A percentile compares a stretch with the other conserved stretches of the same genome.
Conservation (phyloP, 805 yeast genomes). For the Saturnispora besseyi region DNA sequence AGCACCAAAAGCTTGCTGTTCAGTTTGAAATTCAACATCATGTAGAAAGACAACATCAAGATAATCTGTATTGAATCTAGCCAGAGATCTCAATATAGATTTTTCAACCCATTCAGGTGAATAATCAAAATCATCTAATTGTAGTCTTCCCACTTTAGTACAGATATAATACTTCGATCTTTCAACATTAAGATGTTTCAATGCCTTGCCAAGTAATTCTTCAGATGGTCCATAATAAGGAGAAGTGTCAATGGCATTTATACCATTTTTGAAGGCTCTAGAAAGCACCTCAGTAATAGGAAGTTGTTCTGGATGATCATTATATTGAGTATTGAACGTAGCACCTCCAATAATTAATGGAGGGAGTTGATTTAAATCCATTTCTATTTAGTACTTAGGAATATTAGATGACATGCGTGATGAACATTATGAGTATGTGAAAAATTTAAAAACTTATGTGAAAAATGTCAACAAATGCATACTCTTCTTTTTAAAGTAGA, state of each 20-base stretch:
- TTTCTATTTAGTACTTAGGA: background rate
- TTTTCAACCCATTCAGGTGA: conserved; percentile 47
- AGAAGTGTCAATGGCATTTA: conserved; percentile 79
- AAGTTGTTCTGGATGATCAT: conserved; percentile 52
- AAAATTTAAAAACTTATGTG: background rate
- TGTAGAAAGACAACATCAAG: conserved; percentile 80
- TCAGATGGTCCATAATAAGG: conserved; percentile 94
- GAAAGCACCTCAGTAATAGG: conserved; percentile 50
- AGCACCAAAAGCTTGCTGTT: conserved; percentile 50
- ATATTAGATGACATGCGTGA: background rate
- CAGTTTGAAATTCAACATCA: conserved; percentile 74
- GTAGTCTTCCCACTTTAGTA: conserved; percentile 80
- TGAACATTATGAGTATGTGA: background rate
- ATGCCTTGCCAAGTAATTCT: conserved; percentile 57
- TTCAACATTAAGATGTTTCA: conserved; percentile 34
- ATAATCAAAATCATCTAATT: conserved; percentile 66
- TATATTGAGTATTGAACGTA: conserved; percentile 73
- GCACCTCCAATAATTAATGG: conserved; percentile 82
- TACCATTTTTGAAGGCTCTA: conserved; percentile 56
- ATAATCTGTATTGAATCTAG: conserved; percentile 57
- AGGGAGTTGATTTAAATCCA: conserved; percentile 30
- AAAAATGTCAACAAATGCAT: too few species aligned
- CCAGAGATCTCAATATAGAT: conserved; percentile 59
- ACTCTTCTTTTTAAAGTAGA: background rate
- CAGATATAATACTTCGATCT: conserved; percentile 63